Evolutionary conservation across 176 grass and related monocot species (phyloP).

Genomic region (Tillandsia fasciculata): DNA sequence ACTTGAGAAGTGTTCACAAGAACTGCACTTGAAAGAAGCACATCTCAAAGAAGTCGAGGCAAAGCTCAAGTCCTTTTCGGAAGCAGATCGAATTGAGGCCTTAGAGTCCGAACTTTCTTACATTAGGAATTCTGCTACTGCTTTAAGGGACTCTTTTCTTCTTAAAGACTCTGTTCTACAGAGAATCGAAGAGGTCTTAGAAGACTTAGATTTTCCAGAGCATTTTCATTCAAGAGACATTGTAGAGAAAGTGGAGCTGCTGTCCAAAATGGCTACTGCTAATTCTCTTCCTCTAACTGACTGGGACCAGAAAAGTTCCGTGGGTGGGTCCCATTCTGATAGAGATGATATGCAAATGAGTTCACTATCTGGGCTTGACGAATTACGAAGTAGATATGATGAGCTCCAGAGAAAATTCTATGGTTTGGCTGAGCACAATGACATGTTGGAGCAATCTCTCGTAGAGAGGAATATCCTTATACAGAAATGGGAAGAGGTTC

Average conservation of each 20-base stretch:
- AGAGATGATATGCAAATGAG: constrained; percentile 22
- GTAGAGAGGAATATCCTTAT: constrained; percentile 81
- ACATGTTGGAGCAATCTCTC: constrained; percentile 95
- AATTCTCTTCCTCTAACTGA: constrained; percentile 41
- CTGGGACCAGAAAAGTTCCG: constrained; percentile 31
- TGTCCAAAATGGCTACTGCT: constrained; percentile 63
- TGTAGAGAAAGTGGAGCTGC: constrained; percentile 83
- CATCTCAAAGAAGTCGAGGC: constrained; percentile 57
- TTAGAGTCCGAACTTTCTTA: constrained; percentile 95
- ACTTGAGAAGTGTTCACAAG: constrained; percentile 62
- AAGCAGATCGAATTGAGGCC: constrained; percentile 94
- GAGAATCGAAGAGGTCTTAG: constrained; percentile 93
- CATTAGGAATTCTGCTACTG: constrained; percentile 85
- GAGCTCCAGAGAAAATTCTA: constrained; percentile 73
- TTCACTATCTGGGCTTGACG: constrained; percentile 43
- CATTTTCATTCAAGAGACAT: constrained; percentile 85
- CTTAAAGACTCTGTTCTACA: constrained; percentile 89
- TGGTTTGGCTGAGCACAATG: constrained; percentile 88
- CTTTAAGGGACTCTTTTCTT: constrained; percentile 95
- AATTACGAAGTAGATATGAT: constrained; percentile 68
- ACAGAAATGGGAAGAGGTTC: constrained; percentile 81
- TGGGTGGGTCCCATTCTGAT: constrained; percentile 39
- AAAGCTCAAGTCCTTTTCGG: constrained; percentile 74
- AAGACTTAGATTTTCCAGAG: constrained; percentile 93
- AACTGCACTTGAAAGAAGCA: constrained; percentile 51